These are phyloP conservation scores for Mycosphaerella arachidis DNA, from an alignment of 2,329 filamentous ascomycete species.

Conservation along the genomic window DNA sequence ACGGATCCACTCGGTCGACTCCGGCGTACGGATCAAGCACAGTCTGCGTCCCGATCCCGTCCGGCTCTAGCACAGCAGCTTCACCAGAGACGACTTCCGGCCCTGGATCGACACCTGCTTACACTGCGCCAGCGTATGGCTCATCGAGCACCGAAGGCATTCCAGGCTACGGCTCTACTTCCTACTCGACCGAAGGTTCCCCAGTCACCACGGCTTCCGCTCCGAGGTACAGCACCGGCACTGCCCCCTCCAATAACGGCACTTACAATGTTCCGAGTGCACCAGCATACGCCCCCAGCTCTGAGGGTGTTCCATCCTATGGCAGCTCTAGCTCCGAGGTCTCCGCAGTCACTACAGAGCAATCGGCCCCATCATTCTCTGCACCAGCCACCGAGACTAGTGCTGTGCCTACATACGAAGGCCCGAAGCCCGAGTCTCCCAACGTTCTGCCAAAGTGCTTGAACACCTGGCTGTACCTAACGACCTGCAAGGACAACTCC, in stretches of 20 bases:
- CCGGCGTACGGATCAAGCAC: slow-evolving; percentile 9
- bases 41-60: slow-evolving; percentile 3
- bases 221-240: slow-evolving; percentile 1
- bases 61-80: slow-evolving; percentile 19
- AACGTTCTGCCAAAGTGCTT: slow-evolving; percentile 78
- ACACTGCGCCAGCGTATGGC: neutral
- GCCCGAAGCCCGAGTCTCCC: slow-evolving; percentile 49
- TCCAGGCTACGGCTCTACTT: neutral
- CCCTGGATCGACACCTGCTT: neutral
- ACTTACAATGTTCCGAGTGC: slow-evolving; percentile 2
- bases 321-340: slow-evolving; percentile 14
- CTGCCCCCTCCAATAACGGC: neutral
- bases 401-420: slow-evolving; percentile 1
- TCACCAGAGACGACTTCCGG: slow-evolving; percentile 12
- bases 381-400: slow-evolving; percentile 22
- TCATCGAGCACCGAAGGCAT: neutral
- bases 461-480: slow-evolving; percentile 78
- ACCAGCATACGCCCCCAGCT: neutral
- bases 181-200: neutral
- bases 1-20: slow-evolving; percentile 6
- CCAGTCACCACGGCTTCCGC: neutral
- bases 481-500: slow-evolving; percentile 77
- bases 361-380: slow-evolving; percentile 7
- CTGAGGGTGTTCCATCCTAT: slow-evolving; percentile 7
- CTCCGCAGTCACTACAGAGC: slow-evolving; percentile 13